A percentile compares a stretch with the other conserved stretches of the same genome.
phyloP scores from a whole-genome alignment of 208 protist species.

The Acanthamoeba healyi region DNA sequence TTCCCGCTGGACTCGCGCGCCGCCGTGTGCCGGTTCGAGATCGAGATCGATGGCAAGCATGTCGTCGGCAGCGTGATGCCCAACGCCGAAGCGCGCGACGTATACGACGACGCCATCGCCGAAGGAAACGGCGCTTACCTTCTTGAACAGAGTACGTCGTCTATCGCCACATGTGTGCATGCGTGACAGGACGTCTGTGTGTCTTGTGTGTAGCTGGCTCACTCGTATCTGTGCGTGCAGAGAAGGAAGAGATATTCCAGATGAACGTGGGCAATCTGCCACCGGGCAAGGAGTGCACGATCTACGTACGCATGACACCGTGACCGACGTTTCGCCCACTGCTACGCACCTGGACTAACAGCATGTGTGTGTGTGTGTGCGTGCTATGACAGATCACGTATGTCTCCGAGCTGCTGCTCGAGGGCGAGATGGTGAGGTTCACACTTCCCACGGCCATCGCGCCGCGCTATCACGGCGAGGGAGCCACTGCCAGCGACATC shows the following conservation, averaged over 20 bases:
- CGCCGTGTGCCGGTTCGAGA: slow-evolving; percentile 38
- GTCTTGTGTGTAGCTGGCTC: background rate
- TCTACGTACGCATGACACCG: slow-evolving; percentile 52
- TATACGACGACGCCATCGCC: slow-evolving; percentile 70
- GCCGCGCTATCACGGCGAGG: slow-evolving; percentile 30
- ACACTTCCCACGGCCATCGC: slow-evolving; percentile 65
- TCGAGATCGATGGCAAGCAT: slow-evolving; percentile 6
- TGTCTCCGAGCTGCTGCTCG: background rate
- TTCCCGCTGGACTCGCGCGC: slow-evolving; percentile 49
- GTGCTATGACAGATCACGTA: slow-evolving; percentile 40
- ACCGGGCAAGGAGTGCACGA: slow-evolving; percentile 65
- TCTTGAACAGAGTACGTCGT: slow-evolving; percentile 61
- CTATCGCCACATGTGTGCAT: too few relatives aligned
- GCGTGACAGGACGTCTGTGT: background rate
- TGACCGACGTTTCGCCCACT: too few relatives aligned
- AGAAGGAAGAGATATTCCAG: slow-evolving; percentile 23
- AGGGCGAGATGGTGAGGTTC: slow-evolving; percentile 56
- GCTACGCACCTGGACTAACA: background rate
- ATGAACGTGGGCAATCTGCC: slow-evolving; percentile 69
- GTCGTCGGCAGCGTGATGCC: slow-evolving; percentile 1
- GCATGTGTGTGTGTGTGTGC: background rate
- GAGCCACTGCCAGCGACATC: background rate
- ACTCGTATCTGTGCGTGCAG: background rate
- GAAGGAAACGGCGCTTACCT: slow-evolving; percentile 74
- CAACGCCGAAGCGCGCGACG: slow-evolving; percentile 31